A percentile compares a stretch with the other conserved stretches of the same genome.
Evolutionary conservation across 768 basidiomycete genomes (phyloP).

Genomic region (Fomitopsis serialis): DNA sequence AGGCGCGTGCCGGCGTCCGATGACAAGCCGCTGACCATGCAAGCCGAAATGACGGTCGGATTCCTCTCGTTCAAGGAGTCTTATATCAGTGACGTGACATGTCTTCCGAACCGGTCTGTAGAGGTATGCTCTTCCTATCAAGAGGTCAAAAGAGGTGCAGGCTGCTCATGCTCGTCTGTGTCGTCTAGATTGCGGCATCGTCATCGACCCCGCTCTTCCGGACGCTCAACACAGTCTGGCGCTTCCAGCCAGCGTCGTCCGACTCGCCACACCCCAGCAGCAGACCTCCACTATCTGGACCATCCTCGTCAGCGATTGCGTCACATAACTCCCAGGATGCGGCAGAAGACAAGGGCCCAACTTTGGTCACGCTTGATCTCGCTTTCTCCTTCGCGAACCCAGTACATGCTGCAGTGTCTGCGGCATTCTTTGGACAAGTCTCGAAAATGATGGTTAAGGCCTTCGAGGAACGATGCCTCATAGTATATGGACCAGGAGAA

Average conservation of each 20-base stretch:
- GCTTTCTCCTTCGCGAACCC: slow-evolving; percentile 86
- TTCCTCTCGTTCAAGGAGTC: slow-evolving; percentile 85
- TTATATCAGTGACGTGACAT: slow-evolving; percentile 82
- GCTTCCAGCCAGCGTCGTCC: slow-evolving; percentile 53
- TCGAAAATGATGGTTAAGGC: slow-evolving; percentile 87
- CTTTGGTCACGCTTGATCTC: slow-evolving; percentile 80
- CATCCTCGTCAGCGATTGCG: not conserved
- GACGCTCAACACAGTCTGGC: slow-evolving; percentile 66
- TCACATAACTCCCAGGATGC: too few relatives aligned
- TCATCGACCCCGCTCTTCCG: slow-evolving; percentile 73
- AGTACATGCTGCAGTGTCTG: slow-evolving; percentile 76
- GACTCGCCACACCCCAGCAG: slow-evolving; percentile 34
- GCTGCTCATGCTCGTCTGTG: slow-evolving; percentile 6
- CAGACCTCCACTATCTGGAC: slow-evolving; percentile 7
- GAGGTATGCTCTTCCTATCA: slow-evolving; percentile 44
- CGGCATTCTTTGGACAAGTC: slow-evolving; percentile 81
- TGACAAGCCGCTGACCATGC: slow-evolving; percentile 37
- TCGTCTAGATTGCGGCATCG: slow-evolving; percentile 58
- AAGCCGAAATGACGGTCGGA: slow-evolving; percentile 84
- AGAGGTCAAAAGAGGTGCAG: not conserved
- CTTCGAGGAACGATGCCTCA: slow-evolving; percentile 80
- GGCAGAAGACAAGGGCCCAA: slow-evolving; percentile 38
- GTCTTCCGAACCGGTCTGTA: slow-evolving; percentile 73
- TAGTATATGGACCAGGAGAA: slow-evolving; percentile 56
- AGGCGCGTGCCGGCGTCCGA: slow-evolving; percentile 19